These are phyloP conservation scores for Aspergillus eucalypticola DNA, from an alignment of 2,329 filamentous ascomycete species.

Conservation along the genomic window DNA sequence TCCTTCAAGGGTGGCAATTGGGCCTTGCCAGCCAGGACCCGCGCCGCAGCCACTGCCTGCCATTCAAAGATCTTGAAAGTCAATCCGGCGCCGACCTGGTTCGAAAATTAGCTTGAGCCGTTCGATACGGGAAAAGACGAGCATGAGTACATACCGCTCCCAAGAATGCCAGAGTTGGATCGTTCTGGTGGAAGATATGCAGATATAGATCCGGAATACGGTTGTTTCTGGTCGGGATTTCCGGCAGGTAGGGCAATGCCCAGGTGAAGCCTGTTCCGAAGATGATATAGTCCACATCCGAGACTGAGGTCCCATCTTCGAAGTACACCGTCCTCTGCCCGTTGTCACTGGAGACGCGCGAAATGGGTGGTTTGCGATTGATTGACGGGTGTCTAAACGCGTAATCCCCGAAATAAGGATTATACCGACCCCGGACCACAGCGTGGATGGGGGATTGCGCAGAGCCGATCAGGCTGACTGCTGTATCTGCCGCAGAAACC, in stretches of 20 bases:
- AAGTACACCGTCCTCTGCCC: slow-evolving; percentile 55
- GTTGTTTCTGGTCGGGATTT: slow-evolving; percentile 43
- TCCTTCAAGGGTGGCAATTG: slow-evolving; percentile 52
- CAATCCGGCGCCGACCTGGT: slow-evolving; percentile 44
- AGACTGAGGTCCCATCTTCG: slow-evolving; percentile 54
- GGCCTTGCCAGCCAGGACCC: slow-evolving; percentile 58
- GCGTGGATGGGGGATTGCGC: slow-evolving; percentile 54
- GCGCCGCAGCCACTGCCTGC: slow-evolving; percentile 64
- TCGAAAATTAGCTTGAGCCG: slow-evolving; percentile 9
- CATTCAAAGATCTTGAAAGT: slow-evolving; percentile 71
- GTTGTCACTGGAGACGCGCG: slow-evolving; percentile 40
- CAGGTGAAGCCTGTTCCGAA: slow-evolving; percentile 68
- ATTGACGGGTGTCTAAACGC: slow-evolving; percentile 61
- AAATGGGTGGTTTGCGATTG: slow-evolving; percentile 30
- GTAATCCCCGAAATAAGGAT: slow-evolving; percentile 58
- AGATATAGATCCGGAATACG: slow-evolving; percentile 38
- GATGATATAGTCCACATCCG: slow-evolving; percentile 62
- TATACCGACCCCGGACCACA: slow-evolving; percentile 55
- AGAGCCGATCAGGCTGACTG: slow-evolving; percentile 52
- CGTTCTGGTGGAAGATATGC: slow-evolving; percentile 38
- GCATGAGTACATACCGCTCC: slow-evolving; percentile 46
- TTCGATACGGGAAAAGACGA: background rate
- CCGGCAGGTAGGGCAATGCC: slow-evolving; percentile 62
- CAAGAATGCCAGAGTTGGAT: slow-evolving; percentile 37
- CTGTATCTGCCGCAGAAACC: slow-evolving; percentile 65